A percentile compares a stretch with the other conserved stretches of the same genome.
phyloP scores from a whole-genome alignment of 1,284 basidiomycete species.

The Austroboletus rostrupii region DNA sequence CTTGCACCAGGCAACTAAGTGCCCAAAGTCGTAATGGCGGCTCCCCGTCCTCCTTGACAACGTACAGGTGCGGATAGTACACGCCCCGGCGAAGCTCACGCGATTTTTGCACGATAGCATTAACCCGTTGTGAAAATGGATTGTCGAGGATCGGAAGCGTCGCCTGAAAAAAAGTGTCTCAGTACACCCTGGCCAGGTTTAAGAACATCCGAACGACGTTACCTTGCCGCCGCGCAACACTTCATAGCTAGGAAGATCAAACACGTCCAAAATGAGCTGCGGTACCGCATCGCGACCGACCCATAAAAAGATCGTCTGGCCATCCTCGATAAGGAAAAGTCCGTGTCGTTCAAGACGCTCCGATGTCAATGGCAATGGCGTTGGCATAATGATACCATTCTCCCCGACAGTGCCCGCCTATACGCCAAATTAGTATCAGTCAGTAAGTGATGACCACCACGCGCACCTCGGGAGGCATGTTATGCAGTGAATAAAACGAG shows the following conservation, averaged over 20 bases:
- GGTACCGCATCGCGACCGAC: conserved; percentile 96
- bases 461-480: conserved; percentile 87
- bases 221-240: conserved; percentile 91
- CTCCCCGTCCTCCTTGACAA: conserved; percentile 98
- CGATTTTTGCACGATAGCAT: conserved; percentile 90
- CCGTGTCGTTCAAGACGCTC: conserved; percentile 95
- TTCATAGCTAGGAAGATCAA: conserved; percentile 86
- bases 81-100: conserved; percentile 86
- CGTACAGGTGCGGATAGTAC: conserved; percentile 93
- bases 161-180: conserved; percentile 41
- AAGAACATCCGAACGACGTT: conserved; percentile 6
- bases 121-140: conserved; percentile 88
- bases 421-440: conserved; percentile 11
- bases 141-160: conserved; percentile 90
- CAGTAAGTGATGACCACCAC: neutral
- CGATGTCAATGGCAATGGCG: conserved; percentile 86
- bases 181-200: neutral
- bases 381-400: conserved; percentile 77
- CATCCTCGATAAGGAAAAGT: conserved; percentile 95
- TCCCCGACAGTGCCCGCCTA: conserved; percentile 81
- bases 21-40: conserved; percentile 93
- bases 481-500: conserved; percentile 93
- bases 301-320: conserved; percentile 97
- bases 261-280: conserved; percentile 91
- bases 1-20: conserved; percentile 90